A percentile compares a stretch with the other conserved stretches of the same genome.
Conservation (phyloP, 2,329 filamentous ascomycete species). For the Pseudocercospora vitis region DNA sequence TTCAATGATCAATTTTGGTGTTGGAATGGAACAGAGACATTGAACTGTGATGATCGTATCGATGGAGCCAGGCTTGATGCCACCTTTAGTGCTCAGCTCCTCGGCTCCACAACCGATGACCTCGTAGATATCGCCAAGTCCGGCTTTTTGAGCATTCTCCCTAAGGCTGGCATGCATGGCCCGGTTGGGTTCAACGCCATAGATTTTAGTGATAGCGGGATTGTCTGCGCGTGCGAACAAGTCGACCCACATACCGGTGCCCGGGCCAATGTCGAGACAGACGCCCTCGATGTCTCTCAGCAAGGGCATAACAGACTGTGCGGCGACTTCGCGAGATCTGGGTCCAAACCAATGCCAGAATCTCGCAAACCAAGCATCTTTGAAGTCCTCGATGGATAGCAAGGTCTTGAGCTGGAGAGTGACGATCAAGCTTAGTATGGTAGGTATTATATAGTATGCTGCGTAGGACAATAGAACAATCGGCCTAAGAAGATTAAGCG, state of each 20-base stretch:
- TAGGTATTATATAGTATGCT: constrained; percentile 53
- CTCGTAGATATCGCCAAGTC: constrained; percentile 59
- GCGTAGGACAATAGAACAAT: constrained; percentile 53
- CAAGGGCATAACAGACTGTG: constrained; percentile 53
- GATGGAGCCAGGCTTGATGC: constrained; percentile 53
- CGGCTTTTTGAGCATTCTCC: constrained; percentile 51
- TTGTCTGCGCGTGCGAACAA: constrained; percentile 46
- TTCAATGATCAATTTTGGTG: constrained; percentile 56
- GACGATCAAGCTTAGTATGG: constrained; percentile 47
- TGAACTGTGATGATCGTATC: constrained; percentile 62
- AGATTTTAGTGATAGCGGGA: constrained; percentile 47
- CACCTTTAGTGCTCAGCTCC: constrained; percentile 48
- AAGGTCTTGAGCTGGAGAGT: constrained; percentile 30
- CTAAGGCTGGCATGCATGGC: constrained; percentile 54
- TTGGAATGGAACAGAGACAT: constrained; percentile 64
- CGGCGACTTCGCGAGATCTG: constrained; percentile 46
- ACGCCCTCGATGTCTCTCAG: constrained; percentile 52
- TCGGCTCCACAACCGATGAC: constrained; percentile 65
- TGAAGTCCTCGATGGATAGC: constrained; percentile 34
- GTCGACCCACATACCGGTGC: constrained; percentile 60
- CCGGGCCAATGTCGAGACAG: constrained; percentile 64
- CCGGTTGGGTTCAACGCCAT: constrained; percentile 64
- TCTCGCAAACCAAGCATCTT: constrained; percentile 57
- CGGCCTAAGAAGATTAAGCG: constrained; percentile 37
- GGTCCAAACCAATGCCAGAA: constrained; percentile 63